These are phyloP conservation scores for Stachybotrys chartarum DNA, from an alignment of 2,329 filamentous ascomycete genomes.

Conservation along the genomic window DNA sequence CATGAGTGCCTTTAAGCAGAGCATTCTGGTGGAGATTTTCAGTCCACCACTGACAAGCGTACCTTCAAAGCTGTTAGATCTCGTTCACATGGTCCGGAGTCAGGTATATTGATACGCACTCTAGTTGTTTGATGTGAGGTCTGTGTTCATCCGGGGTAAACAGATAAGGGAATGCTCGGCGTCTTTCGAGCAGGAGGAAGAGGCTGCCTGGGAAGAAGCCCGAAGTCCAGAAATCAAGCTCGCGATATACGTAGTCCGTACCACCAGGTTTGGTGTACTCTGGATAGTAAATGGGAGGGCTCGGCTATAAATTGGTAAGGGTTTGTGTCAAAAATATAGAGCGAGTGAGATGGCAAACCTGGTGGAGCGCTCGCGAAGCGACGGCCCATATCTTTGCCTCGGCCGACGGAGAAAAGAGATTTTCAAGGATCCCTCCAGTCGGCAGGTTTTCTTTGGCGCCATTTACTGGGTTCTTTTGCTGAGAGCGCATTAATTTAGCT, in stretches of 20 bases:
- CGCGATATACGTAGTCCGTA: conserved; percentile 29
- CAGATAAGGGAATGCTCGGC: conserved; percentile 13
- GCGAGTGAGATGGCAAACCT: too few relatives aligned
- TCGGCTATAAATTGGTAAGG: too few relatives aligned
- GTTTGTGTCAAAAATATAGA: too few relatives aligned
- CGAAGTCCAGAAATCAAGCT: conserved; percentile 37
- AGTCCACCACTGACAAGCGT: conserved; percentile 35
- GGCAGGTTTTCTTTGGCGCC: too few relatives aligned
- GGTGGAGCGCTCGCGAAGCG: too few relatives aligned
- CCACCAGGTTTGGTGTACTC: conserved; percentile 30
- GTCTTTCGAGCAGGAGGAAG: conserved; percentile 30
- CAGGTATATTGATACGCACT: conserved; percentile 6
- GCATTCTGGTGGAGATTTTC: conserved; percentile 26
- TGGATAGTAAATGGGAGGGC: too few relatives aligned
- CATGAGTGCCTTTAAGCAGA: conserved; percentile 26
- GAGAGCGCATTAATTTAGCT: too few relatives aligned
- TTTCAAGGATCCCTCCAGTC: too few relatives aligned
- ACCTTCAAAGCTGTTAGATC: neutral
- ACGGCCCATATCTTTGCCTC: too few relatives aligned
- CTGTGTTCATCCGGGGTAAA: too few relatives aligned
- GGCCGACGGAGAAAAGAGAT: too few relatives aligned
- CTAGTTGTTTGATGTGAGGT: conserved; percentile 16
- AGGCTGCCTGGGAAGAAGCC: conserved; percentile 40
- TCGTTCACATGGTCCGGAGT: neutral
- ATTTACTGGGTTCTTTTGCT: too few relatives aligned